Evolutionary conservation across 2,329 filamentous ascomycete species (phyloP), one percentile per base, ranked within the genome.

Genomic region (Byssothecium circinans): DNA sequence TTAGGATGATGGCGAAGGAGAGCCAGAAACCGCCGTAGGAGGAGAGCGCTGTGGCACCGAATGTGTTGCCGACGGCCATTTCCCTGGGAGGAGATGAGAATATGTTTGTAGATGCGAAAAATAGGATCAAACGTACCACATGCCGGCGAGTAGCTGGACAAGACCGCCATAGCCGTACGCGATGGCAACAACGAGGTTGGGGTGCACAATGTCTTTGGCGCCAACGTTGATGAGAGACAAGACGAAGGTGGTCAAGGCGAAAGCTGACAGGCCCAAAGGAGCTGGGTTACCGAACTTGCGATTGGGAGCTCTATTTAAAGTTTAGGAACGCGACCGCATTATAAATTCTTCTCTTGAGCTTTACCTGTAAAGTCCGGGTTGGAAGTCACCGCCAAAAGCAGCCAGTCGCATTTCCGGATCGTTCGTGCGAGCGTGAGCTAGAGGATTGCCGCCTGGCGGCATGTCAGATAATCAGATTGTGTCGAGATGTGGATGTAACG

Each of bases 191-290:
- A 78, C 75, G 18, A 79, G 56, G 61, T 74, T 78, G 25, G 76
- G 75, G 36, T 68, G 62, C 8, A 52, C 56, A 52, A 78, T 70
- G 47, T 66, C 65, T 8, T 60, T 63, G 3, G 75, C 77, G 27
- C 72, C 70, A 54, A 78, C 56, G 56, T 79, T 78, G 68, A 78
- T 76, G 40, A 74, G 59, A 4, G 75, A 77, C 43, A 86, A 75
- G 12, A 82, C 75, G 61, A 86, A 85, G 8, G 83, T 85, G 8
- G 84, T 85, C 54, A 84, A 63, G n/a, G 83, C 82, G 69, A 87
- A 86, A 70, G 80, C 81, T 41, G 81, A 78, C 38, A 84, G 75
- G 46, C 81, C 81, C 18, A 84, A 74, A 8, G 81, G 81, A 48
- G 81, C 81, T 38, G 82, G 81, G 65, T 84, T 84, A 64, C 75